phyloP scores from a whole-genome alignment of 768 basidiomycete species.

The Kwoniella sp. region DNA sequence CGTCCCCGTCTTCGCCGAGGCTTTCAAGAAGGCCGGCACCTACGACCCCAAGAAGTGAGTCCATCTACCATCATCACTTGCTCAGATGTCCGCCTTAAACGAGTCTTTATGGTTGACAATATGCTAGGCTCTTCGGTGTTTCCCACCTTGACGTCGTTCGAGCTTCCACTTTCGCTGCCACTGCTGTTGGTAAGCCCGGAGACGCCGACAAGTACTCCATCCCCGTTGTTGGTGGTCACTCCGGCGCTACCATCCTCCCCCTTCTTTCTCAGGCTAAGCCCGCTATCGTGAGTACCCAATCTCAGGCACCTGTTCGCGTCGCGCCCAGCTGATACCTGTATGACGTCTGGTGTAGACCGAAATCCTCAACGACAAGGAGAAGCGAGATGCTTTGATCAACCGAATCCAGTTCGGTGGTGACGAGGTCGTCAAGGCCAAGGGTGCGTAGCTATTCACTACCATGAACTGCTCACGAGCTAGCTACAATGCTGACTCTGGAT shows the following conservation, averaged over 20 bases:
- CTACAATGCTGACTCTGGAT: conserved; percentile 12
- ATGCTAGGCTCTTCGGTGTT: conserved; percentile 75
- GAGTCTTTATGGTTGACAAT: conserved; percentile 20
- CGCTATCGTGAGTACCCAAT: conserved; percentile 35
- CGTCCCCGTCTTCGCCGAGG: conserved; percentile 92
- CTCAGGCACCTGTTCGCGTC: no score
- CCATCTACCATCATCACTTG: no score
- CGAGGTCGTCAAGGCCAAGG: conserved; percentile 96
- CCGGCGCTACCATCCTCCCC: conserved; percentile 95
- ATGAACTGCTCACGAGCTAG: not conserved
- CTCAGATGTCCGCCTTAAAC: not conserved
- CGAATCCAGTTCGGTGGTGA: conserved; percentile 98
- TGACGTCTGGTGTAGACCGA: conserved; percentile 58
- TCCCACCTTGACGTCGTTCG: conserved; percentile 98
- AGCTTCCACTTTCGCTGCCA: conserved; percentile 83
- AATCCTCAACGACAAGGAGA: conserved; percentile 67
- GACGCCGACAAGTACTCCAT: conserved; percentile 69
- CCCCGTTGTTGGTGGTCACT: conserved; percentile 93
- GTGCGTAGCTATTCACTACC: conserved; percentile 22
- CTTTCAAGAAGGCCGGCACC: conserved; percentile 86
- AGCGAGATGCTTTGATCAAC: conserved; percentile 75
- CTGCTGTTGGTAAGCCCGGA: conserved; percentile 59
- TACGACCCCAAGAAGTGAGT: conserved; percentile 73
- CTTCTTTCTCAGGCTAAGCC: conserved; percentile 76
- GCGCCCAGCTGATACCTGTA: not conserved